Evolutionary conservation across 768 basidiomycete genomes (phyloP).

Genomic region (Leccinum fibrillosum): DNA sequence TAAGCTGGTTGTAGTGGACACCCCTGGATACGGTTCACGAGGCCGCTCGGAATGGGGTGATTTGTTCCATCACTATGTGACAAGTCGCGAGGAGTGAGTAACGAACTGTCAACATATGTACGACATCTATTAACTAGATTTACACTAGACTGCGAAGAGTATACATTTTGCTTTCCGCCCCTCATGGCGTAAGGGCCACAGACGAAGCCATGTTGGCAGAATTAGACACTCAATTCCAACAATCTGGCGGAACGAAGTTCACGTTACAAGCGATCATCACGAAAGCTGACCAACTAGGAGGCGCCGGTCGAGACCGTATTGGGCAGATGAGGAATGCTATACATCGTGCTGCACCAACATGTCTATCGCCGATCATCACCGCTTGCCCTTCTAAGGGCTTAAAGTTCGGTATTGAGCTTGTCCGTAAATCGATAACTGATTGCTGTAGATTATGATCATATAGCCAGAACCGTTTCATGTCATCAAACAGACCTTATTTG

Average conservation of each 20-base stretch:
- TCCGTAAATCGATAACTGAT: slow-evolving; percentile 56
- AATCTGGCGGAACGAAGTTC: slow-evolving; percentile 39
- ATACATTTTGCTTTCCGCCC: slow-evolving; percentile 68
- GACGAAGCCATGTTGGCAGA: slow-evolving; percentile 63
- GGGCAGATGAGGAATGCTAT: slow-evolving; percentile 48
- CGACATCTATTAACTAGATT: background rate
- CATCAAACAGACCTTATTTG: background rate
- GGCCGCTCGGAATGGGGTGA: slow-evolving; percentile 76
- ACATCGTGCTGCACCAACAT: slow-evolving; percentile 52
- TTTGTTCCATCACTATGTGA: slow-evolving; percentile 63
- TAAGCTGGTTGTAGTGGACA: slow-evolving; percentile 67
- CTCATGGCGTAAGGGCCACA: slow-evolving; percentile 53
- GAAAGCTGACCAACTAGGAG: slow-evolving; percentile 54
- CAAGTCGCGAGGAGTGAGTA: slow-evolving; percentile 58
- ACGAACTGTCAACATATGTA: background rate
- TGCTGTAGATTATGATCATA: slow-evolving; percentile 46
- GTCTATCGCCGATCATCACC: slow-evolving; percentile 64
- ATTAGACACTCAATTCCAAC: slow-evolving; percentile 35
- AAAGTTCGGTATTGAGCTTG: slow-evolving; percentile 52
- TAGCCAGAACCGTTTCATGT: background rate
- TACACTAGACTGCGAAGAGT: slow-evolving; percentile 58
- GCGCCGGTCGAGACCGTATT: slow-evolving; percentile 35
- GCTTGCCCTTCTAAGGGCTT: slow-evolving; percentile 44
- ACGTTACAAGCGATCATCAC: slow-evolving; percentile 73
- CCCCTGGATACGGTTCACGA: slow-evolving; percentile 76